Conservation (phyloP, 1,284 basidiomycete genomes). For the Dichomitus squalens region DNA sequence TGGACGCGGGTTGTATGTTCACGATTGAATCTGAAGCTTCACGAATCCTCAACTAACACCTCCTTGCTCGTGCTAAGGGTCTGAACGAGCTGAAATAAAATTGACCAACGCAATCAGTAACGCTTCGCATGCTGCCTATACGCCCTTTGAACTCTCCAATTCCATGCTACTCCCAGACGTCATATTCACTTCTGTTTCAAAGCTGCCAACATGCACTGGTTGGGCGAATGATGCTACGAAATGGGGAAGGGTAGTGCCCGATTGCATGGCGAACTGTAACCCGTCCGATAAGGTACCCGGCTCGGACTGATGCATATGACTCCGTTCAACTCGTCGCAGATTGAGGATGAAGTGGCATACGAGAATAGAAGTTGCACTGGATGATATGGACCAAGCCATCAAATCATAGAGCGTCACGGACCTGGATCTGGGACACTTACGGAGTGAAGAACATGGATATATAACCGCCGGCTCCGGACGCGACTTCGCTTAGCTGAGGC, state of each 20-base stretch:
- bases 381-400: too few relatives aligned
- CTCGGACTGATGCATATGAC: background rate
- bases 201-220: background rate
- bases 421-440: background rate
- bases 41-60: too few relatives aligned
- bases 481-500: background rate
- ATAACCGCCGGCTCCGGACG: too few relatives aligned
- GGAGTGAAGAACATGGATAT: background rate
- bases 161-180: too few relatives aligned
- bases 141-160: too few relatives aligned
- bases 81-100: too few relatives aligned
- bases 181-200: too few relatives aligned
- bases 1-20: too few relatives aligned
- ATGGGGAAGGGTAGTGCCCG: background rate
- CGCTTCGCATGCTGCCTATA: too few relatives aligned
- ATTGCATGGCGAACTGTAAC: background rate
- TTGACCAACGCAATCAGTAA: too few relatives aligned
- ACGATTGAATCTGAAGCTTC: too few relatives aligned
- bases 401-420: background rate
- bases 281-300: background rate
- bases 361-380: background rate
- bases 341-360: background rate
- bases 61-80: too few relatives aligned
- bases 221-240: background rate
- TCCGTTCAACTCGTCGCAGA: background rate